Base-by-base conservation (phyloP, 2,329 filamentous ascomycete species). In the Penicillium expansum region DNA sequence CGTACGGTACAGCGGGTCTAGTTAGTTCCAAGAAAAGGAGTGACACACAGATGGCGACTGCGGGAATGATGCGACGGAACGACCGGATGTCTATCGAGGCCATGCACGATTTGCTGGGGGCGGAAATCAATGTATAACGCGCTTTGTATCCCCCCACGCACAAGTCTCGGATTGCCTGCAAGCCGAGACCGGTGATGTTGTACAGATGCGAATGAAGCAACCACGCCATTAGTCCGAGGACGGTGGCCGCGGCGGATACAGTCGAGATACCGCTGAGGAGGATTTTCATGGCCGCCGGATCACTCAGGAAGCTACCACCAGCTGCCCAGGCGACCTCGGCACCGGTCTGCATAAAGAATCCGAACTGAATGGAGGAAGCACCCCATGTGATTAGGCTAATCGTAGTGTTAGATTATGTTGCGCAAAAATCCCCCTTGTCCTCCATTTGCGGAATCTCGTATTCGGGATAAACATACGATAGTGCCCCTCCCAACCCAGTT, bases 331-430 rank as follows among this genome's bases (percentile, higher is more conserved):
- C 69, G 48, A 76, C 71, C 57, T 76, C 74, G 33, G 70, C 71
- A 8, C 74, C 74, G 2, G 74, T 76, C 55, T 76, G 71, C 48
- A 74, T 60, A 56, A 73, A 76, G 62, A 76, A 76, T 33, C 70
- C 70, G 49, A 76, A 71, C 56, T 74, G 72, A 14, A 70, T 62
- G 30, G 73, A 69, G 11, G 72, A 68, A 2, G 71, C 68, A 22
- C 62, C 68, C 51, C 68, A 68, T 9, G 71, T 70, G 27, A 72
- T 45, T 16, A 71, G 38, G 9, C 71, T 73, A 48, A 7, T 50
- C 27, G 10, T 42, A 52, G 33, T 32, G 45, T 56, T 51, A 59
- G 51, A 27, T 22, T 4, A 27, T 20, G 24, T 55, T 42, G 20
- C 22, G 35, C 45, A 27, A 9, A 9, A 30, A 8, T 41, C 24